phyloP scores from a whole-genome alignment of 768 basidiomycete species.

The Collybia sordida region DNA sequence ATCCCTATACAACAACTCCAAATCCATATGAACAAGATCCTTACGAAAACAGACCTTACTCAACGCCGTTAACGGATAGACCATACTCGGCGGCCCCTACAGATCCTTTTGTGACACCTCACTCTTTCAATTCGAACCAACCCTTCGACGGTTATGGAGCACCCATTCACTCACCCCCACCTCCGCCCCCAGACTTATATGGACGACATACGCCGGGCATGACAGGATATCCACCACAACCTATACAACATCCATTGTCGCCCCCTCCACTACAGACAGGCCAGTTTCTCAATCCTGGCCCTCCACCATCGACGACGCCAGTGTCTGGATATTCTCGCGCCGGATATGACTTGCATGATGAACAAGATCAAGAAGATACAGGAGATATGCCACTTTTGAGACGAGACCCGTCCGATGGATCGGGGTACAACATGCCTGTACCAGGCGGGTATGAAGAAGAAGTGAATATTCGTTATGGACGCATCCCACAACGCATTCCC shows the following conservation, averaged over 20 bases:
- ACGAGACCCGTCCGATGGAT: slow-evolving; percentile 36
- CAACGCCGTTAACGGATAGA: slow-evolving; percentile 1
- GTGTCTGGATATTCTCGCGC: slow-evolving; percentile 16
- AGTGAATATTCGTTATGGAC: slow-evolving; percentile 77
- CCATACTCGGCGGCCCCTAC: slow-evolving; percentile 1
- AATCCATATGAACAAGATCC: slow-evolving; percentile 44
- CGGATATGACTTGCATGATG: slow-evolving; percentile 39
- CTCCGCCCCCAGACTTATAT: slow-evolving; percentile 19
- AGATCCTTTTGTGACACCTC: slow-evolving; percentile 20
- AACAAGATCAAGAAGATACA: slow-evolving; percentile 33
- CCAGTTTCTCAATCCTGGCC: slow-evolving; percentile 14
- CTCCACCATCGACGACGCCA: slow-evolving; percentile 22
- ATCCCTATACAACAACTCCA: slow-evolving; percentile 35
- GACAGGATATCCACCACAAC: slow-evolving; percentile 15
- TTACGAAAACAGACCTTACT: slow-evolving; percentile 13
- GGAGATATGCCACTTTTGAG: slow-evolving; percentile 70
- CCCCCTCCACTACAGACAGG: slow-evolving; percentile 18
- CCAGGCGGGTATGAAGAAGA: slow-evolving; percentile 46
- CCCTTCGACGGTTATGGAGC: slow-evolving; percentile 19
- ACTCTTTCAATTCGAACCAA: slow-evolving; percentile 15
- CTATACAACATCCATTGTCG: slow-evolving; percentile 12
- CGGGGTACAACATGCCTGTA: slow-evolving; percentile 26
- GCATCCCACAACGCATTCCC: slow-evolving; percentile 88
- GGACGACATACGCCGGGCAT: slow-evolving; percentile 9
- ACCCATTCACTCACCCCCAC: slow-evolving; percentile 24